A percentile compares a stretch with the other conserved stretches of the same genome.
phyloP scores from a whole-genome alignment of 2,329 filamentous ascomycete genomes.

The Penicillium sp. region DNA sequence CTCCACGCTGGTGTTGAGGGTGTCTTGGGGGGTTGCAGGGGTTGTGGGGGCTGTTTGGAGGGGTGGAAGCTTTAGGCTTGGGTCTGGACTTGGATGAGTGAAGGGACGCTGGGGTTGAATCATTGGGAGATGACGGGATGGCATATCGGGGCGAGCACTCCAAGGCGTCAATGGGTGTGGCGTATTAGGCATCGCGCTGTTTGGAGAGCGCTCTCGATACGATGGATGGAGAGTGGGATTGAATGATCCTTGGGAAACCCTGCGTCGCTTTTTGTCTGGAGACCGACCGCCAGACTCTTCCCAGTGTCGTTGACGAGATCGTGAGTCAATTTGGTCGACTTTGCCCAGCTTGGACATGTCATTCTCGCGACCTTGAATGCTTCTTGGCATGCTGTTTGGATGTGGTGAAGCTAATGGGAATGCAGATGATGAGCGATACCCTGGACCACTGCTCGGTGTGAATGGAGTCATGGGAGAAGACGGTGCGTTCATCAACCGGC shows the following conservation, averaged over 20 bases:
- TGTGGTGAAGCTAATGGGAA: constrained; percentile 36
- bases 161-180: constrained; percentile 48
- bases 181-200: constrained; percentile 29
- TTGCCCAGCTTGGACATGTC: constrained; percentile 30
- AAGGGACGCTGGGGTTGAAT: constrained; percentile 57
- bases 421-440: constrained; percentile 22
- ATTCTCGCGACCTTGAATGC: constrained; percentile 25
- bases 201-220: constrained; percentile 37
- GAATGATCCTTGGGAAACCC: constrained; percentile 49
- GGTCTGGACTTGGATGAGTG: constrained; percentile 45
- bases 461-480: constrained; percentile 45
- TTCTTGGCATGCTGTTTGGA: constrained; percentile 28
- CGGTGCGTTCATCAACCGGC: constrained; percentile 50
- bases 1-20: constrained; percentile 53
- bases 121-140: constrained; percentile 49
- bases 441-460: constrained; percentile 33
- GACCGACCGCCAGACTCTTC: constrained; percentile 46
- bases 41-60: constrained; percentile 46
- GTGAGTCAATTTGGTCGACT: constrained; percentile 26
- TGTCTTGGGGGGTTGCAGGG: constrained; percentile 28
- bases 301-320: constrained; percentile 28
- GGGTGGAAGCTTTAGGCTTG: constrained; percentile 56
- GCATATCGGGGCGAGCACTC: constrained; percentile 43
- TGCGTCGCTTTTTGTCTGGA: constrained; percentile 64
- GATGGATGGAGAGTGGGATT: constrained; percentile 36